Evolutionary conservation across 2,329 filamentous ascomycete species (phyloP), one percentile per base, ranked within the genome.

Genomic region (Xylariaceae sp.): DNA sequence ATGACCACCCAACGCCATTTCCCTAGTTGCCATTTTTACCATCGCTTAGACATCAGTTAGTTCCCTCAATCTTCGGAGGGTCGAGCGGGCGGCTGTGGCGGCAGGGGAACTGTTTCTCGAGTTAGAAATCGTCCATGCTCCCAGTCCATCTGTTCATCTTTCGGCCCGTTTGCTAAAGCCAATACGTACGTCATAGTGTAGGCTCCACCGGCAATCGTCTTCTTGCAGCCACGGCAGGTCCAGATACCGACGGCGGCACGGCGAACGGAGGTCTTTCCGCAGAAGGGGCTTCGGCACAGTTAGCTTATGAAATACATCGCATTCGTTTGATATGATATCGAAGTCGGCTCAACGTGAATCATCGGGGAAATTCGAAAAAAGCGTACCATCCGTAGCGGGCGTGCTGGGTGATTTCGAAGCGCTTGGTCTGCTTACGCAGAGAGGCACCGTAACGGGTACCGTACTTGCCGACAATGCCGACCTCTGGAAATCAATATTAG

Each of bases 371-470:
- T 16, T 38, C 35, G 24, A 15, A 11, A 24, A 23, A 34, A 23
- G 23, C 43, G 36, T 48, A 48, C 47, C 48, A 51, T 30, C 38
- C 43, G 41, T 96, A 97, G 70, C 85, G 85, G 75, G 88, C 88
- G 79, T 98, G 92, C 74, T 97, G 92, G 63, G 87, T 86, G 70
- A 97, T 86, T 84, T 97, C 92, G 85, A 96, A 95, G 86, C 96
- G 96, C 88, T 97, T 97, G 67, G 92, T 84, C 70, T 88, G 89
- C 82, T 97, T 97, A 75, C 89, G 88, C 73, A 97, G 88, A 64
- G 92, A 97, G 68, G 92, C 90, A 89, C 90, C 92, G 74, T 94
- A 94, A 28, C 47, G 16, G 36, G 43, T 47, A 38, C 43, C 46
- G 46, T 47, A 48, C 41, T 48, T 47, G 38, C 43, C 46, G 43